Evolutionary conservation across 768 basidiomycete genomes (phyloP).

Genomic region (Mycena polygramma): DNA sequence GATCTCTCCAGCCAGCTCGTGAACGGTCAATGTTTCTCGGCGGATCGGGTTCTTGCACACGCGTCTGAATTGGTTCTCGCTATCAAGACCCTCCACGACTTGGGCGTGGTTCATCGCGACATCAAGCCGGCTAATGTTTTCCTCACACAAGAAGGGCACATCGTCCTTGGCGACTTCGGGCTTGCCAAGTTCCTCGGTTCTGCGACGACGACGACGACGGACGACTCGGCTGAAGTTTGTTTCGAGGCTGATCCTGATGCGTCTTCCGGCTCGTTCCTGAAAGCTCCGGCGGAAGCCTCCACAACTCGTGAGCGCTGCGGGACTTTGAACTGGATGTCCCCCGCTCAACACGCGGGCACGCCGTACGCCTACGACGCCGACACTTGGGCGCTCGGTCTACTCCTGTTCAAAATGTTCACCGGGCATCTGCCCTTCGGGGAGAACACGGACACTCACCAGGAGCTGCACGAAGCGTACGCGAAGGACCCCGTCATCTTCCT

Average conservation of each 20-base stretch:
- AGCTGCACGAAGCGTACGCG: not conserved
- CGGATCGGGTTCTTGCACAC: too few relatives aligned
- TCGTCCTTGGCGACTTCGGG: too few relatives aligned
- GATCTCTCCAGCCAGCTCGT: too few relatives aligned
- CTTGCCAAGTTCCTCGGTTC: too few relatives aligned
- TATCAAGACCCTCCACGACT: too few relatives aligned
- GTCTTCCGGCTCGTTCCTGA: not conserved
- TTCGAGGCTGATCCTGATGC: constrained; percentile 13
- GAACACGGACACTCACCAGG: not conserved
- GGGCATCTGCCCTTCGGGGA: constrained; percentile 10
- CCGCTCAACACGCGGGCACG: constrained; percentile 6
- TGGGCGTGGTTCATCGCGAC: too few relatives aligned
- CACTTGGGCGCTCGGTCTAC: constrained; percentile 7
- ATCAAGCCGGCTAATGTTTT: too few relatives aligned
- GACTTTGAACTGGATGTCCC: constrained; percentile 16
- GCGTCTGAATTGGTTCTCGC: too few relatives aligned
- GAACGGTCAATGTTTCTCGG: too few relatives aligned
- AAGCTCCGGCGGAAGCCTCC: not conserved
- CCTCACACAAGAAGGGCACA: too few relatives aligned
- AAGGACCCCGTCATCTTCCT: not conserved
- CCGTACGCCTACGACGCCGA: constrained; percentile 15
- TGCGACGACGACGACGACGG: too few relatives aligned
- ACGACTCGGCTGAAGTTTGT: too few relatives aligned
- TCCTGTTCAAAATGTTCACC: constrained; percentile 12
- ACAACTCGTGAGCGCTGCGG: constrained; percentile 1